These are phyloP conservation scores for Skeletonema tropicum DNA, from an alignment of 108 stramenopile species.

Conservation along the genomic window DNA sequence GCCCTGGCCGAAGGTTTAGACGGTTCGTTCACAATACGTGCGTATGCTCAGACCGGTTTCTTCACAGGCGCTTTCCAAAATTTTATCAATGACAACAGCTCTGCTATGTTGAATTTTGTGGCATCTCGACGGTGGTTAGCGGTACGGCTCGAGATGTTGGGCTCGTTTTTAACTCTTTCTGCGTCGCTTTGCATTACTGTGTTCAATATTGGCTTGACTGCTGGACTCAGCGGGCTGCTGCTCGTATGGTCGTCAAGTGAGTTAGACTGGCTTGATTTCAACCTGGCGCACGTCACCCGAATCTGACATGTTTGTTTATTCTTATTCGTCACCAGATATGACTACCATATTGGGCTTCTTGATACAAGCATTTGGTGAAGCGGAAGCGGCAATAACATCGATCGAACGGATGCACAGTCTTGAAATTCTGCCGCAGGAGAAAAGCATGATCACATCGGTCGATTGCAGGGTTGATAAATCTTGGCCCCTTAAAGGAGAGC, in stretches of 20 bases:
- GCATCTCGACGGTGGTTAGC: slow-evolving; percentile 90
- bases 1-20: slow-evolving; percentile 81
- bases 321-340: slow-evolving; percentile 50
- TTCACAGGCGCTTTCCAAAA: slow-evolving; percentile 62
- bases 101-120: slow-evolving; percentile 79
- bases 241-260: slow-evolving; percentile 34
- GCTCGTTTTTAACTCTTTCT: slow-evolving; percentile 61
- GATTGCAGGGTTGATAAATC: slow-evolving; percentile 16
- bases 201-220: slow-evolving; percentile 63
- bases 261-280: slow-evolving; percentile 20
- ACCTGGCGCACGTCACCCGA: neutral
- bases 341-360: slow-evolving; percentile 83
- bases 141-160: slow-evolving; percentile 84
- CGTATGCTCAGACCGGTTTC: slow-evolving; percentile 60
- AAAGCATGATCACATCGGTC: slow-evolving; percentile 34
- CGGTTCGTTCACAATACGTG: slow-evolving; percentile 77
- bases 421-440: slow-evolving; percentile 66
- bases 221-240: slow-evolving; percentile 58
- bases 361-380: slow-evolving; percentile 72
- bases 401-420: slow-evolving; percentile 82
- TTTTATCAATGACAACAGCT: slow-evolving; percentile 59
- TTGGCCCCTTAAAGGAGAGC: slow-evolving; percentile 69
- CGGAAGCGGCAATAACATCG: slow-evolving; percentile 86
- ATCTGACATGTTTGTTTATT: slow-evolving; percentile 55
- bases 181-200: slow-evolving; percentile 60